These are phyloP conservation scores for Massarina eburnea DNA, from an alignment of 2,329 filamentous ascomycete species.

Conservation along the genomic window DNA sequence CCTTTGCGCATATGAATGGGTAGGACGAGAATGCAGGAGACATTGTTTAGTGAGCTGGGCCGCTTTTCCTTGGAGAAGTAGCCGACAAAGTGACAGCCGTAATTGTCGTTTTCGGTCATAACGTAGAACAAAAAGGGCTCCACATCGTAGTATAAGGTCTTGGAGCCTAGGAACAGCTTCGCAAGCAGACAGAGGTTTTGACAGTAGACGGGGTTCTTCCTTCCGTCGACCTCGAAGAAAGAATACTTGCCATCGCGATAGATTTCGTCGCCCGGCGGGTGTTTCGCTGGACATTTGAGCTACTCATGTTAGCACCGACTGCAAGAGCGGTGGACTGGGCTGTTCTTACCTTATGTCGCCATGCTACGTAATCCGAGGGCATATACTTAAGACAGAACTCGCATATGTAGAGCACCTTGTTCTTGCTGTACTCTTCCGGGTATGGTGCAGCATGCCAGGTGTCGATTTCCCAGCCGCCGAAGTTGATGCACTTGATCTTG, in stretches of 20 bases:
- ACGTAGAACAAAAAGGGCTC: constrained; percentile 98
- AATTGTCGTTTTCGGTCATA: constrained; percentile 88
- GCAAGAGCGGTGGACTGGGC: background rate
- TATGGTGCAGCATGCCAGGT: constrained; percentile 99
- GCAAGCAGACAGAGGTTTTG: constrained; percentile 95
- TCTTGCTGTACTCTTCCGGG: constrained; percentile 96
- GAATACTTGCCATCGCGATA: constrained; percentile 89
- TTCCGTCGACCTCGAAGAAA: constrained; percentile 96
- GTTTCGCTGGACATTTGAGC: constrained; percentile 89
- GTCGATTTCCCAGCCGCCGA: constrained; percentile 96
- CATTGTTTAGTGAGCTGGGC: constrained; percentile 91
- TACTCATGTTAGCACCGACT: constrained; percentile 27
- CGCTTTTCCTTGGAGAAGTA: constrained; percentile 99
- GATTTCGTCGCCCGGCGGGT: constrained; percentile 96
- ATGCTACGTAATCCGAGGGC: constrained; percentile 98
- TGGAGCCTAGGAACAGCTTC: constrained; percentile 97
- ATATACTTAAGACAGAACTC: constrained; percentile 99
- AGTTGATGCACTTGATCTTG: constrained; percentile 98
- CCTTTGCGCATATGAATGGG: constrained; percentile 97
- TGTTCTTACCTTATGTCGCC: constrained; percentile 76
- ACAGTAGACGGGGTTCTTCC: constrained; percentile 97
- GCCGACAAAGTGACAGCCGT: constrained; percentile 95
- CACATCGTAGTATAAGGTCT: constrained; percentile 97
- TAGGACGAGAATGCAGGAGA: constrained; percentile 93
- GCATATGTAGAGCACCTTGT: constrained; percentile 96